These are phyloP conservation scores for Pyricularia pennisetigena DNA, from an alignment of 2,329 filamentous ascomycete species.

Conservation along the genomic window DNA sequence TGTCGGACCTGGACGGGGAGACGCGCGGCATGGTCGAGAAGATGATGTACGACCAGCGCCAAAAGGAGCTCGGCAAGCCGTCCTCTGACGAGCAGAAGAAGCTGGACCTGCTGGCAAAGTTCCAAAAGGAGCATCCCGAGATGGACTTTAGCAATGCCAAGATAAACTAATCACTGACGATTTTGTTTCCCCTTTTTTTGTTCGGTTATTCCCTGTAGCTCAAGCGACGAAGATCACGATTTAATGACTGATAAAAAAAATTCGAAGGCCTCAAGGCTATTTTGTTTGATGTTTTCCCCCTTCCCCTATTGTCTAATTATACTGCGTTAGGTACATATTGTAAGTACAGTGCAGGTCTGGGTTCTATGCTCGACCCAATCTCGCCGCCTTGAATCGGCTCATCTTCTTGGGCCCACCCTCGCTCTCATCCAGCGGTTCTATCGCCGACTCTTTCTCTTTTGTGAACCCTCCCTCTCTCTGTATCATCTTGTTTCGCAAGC, in stretches of 20 bases:
- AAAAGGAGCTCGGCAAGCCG: constrained; percentile 86
- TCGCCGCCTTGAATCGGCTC: constrained; percentile 66
- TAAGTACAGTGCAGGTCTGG: not conserved
- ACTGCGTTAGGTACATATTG: not conserved
- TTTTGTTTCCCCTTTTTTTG: not conserved
- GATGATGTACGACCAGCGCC: constrained; percentile 99
- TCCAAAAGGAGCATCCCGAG: constrained; percentile 70
- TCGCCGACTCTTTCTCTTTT: constrained; percentile 56
- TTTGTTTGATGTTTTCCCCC: no score
- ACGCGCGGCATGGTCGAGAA: constrained; percentile 96
- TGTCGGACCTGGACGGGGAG: constrained; percentile 88
- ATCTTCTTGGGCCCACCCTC: constrained; percentile 53
- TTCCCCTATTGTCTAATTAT: no score
- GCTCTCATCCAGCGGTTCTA: constrained; percentile 58
- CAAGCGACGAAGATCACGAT: not conserved
- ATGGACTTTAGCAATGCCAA: constrained; percentile 66
- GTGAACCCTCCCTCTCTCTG: constrained; percentile 75
- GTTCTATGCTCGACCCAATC: constrained; percentile 35
- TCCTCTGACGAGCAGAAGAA: constrained; percentile 95
- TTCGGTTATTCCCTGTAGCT: not conserved
- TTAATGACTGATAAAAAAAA: not conserved
- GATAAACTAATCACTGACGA: constrained; percentile 38
- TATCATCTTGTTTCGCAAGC: constrained; percentile 72
- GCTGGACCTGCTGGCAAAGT: constrained; percentile 83
- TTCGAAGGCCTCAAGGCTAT: not conserved